A percentile compares a stretch with the other conserved stretches of the same genome.
phyloP scores from a whole-genome alignment of 2,329 filamentous ascomycete genomes.

The Dendrostoma leiphaemia region DNA sequence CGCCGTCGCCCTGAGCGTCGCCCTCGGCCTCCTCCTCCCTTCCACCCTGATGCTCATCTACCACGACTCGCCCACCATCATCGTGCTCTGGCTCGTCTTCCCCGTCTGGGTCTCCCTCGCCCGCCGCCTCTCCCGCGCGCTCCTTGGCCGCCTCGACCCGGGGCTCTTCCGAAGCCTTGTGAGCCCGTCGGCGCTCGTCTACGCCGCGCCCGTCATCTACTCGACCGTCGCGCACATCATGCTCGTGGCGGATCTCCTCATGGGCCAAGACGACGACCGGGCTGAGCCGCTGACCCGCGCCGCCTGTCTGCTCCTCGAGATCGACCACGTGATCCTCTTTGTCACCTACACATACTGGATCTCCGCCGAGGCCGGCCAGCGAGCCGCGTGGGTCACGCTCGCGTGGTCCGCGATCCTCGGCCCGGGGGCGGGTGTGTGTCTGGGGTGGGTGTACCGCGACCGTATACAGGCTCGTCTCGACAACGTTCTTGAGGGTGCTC shows the following conservation, averaged over 20 bases:
- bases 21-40: constrained; percentile 2
- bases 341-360: constrained; percentile 53
- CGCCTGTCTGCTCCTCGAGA: constrained; percentile 43
- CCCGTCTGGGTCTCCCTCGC: not conserved
- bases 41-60: not conserved
- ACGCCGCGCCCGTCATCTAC: not conserved
- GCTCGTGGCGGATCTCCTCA: not conserved
- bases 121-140: not conserved
- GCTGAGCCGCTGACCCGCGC: constrained; percentile 50
- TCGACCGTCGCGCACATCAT: not conserved
- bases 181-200: not conserved
- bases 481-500: not conserved
- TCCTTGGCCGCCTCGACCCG: too few species aligned
- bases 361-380: constrained; percentile 48
- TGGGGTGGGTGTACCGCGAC: constrained; percentile 33
- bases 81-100: constrained; percentile 1
- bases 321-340: constrained; percentile 43
- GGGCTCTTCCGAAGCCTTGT: too few species aligned
- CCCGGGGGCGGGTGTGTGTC: constrained; percentile 35
- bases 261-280: constrained; percentile 37
- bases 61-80: not conserved
- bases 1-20: not conserved
- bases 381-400: constrained; percentile 27
- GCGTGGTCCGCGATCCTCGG: constrained; percentile 29
- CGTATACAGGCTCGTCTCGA: constrained; percentile 19